These are phyloP conservation scores for Trichophaea hybrida DNA, from an alignment of 2,329 filamentous ascomycete species.

Conservation along the genomic window DNA sequence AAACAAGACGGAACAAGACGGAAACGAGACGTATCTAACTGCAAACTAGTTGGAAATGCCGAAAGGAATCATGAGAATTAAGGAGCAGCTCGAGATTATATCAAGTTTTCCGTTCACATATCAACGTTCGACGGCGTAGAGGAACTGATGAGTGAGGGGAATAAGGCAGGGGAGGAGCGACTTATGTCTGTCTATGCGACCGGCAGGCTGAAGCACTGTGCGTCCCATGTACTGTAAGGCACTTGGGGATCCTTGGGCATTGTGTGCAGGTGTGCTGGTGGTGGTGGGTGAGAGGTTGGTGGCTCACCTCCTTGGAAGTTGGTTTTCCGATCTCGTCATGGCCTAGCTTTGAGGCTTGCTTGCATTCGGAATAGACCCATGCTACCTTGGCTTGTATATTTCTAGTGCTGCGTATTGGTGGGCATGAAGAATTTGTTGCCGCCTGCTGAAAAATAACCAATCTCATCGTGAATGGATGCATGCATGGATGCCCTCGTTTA, in stretches of 20 bases:
- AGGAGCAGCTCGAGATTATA: neutral
- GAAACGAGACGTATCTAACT: neutral
- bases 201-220: neutral
- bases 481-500: no score
- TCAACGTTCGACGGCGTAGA: neutral
- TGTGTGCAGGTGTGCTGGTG: neutral
- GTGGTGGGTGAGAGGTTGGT: neutral
- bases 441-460: no score
- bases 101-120: neutral
- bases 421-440: no score
- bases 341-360: no score
- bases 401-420: no score
- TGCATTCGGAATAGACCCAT: no score
- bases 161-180: neutral
- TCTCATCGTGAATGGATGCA: no score
- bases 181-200: neutral
- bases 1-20: neutral
- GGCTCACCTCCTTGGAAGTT: neutral
- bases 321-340: neutral
- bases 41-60: neutral
- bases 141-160: neutral
- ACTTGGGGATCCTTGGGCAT: neutral
- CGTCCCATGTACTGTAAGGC: neutral
- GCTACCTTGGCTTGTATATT: no score
- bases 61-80: neutral